phyloP scores from a whole-genome alignment of 148 eudicot species.

The Persicaria tinctoria region DNA sequence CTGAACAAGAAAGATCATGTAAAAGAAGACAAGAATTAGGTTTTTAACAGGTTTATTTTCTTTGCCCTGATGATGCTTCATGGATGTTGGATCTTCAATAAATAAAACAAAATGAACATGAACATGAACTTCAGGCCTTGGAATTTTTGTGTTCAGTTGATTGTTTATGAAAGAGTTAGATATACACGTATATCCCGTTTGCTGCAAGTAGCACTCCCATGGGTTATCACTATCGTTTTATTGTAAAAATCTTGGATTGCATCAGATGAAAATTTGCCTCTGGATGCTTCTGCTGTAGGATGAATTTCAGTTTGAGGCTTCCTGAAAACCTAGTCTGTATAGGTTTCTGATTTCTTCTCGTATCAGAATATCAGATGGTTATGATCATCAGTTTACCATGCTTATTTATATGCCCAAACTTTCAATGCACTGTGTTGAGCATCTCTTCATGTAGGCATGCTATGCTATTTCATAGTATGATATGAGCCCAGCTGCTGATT shows the following conservation, averaged over 20 bases:
- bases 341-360: neutral
- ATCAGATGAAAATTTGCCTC: neutral
- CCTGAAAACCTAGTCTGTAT: too few species aligned
- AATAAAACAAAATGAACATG: neutral
- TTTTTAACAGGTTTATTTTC: neutral
- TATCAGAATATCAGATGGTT: neutral
- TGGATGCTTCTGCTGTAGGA: neutral
- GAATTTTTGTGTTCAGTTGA: neutral
- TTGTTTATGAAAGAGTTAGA: neutral
- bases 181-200: neutral
- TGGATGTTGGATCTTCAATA: neutral
- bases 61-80: neutral
- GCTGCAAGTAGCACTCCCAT: neutral
- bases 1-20: conserved; percentile 21
- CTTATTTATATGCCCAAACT: neutral
- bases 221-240: neutral
- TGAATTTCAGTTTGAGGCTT: too few species aligned
- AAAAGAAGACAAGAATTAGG: conserved; percentile 23
- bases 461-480: neutral
- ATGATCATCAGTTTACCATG: neutral
- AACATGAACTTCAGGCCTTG: neutral
- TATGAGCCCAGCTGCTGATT: too few species aligned
- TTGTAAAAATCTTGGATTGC: neutral
- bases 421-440: neutral
- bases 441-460: neutral